Evolutionary conservation across 805 yeast species (phyloP), one percentile per base, ranked within the genome.

Genomic region (Candida railenensis): DNA sequence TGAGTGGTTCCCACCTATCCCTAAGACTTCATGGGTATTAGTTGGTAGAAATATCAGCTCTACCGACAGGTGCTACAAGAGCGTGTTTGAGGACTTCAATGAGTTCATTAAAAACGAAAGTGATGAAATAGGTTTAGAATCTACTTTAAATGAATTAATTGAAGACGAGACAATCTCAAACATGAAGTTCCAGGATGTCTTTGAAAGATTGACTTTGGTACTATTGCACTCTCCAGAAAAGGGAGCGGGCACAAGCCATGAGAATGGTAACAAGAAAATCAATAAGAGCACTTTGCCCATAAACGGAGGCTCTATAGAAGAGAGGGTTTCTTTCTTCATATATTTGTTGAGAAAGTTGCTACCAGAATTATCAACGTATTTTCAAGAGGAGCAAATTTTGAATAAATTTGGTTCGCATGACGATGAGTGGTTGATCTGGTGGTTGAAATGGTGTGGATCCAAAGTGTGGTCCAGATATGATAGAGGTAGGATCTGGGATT

Each of bases 401-500:
- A 81, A 81, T 53, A 76, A 80, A 36, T 73, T 72, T 46, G 76
- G 77, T 2, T 56, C 63, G 55, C 74, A 80, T 49, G 89, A 86
- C 51, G 94, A 88, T 54, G 90, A 85, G 59, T 91, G 97, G 97
- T 71, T 90, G 21, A 76, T 89, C 34, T 91, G 96, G 96, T 91
- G 97, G 97, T 72, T 91, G 52, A 89, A 89, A 60, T 91, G 87
- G 76, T 80, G 88, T 58, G 97, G 97, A 18, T 80, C 94, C 12
- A 87, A 87, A 64, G 89, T 85, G 4, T 82, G 95, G 79, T 84
- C 90, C 38, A 77, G 86, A 50, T 76, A 74, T 48, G 96, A 89
- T 63, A 68, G 97, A 44, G 96, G 94, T 11, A 74, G 96, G 50
- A 74, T 89, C 4, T 91, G 98, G 98, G 98, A 91, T 67, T 67